Base-by-base conservation (phyloP, 2,329 filamentous ascomycete genomes). In the Alternaria brassicicola region DNA sequence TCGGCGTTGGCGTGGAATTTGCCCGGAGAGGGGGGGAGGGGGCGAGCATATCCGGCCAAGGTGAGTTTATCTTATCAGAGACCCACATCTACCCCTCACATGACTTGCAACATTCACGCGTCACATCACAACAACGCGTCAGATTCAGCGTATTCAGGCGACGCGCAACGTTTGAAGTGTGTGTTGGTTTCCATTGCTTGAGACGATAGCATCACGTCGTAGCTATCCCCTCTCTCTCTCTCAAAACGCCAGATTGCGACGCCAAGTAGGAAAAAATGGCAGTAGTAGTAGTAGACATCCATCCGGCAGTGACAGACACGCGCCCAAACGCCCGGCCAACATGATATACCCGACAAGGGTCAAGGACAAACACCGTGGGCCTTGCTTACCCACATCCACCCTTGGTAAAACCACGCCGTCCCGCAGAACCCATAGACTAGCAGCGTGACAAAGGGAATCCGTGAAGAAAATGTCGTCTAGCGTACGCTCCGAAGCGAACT, bases 321-420 rank as follows among this genome's bases (percentile, higher is more conserved):
- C 64, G 55, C 63, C 62, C 47, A 25, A 72, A 72, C 69, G 70
- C 69, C 70, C 45, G 52, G 54, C 64, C 62, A 62, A 69, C 58
- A 65, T 70, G 67, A 70, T 62, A 59, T 61, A 57, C 41, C 58
- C 48, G 46, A 62, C 52, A 41, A 57, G 50, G 59, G 38, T 54
- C 53, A 59, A 47, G 59, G 45, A 62, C 56, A 50, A 67, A 71
- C 60, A 64, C 62, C 62, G 50, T 43, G 41, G 33, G 39, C 55
- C 23, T 57, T 46, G n/a, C 39, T 43, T 19, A 31, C 41, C 52
- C 50, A 38, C 21, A 51, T 49, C 49, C 52, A 48, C 31, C 49
- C 25, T 15, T 55, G 45, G 43, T 36, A 42, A n/a, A 30, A 53
- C 54, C 51, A 30, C 25, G 41, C 57, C 61, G 42, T 53, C 56